A percentile compares a stretch with the other conserved stretches of the same genome.
These are phyloP conservation scores for Rhynchospora breviuscula DNA, from an alignment of 176 grass and related monocot species.

Conservation along the genomic window DNA sequence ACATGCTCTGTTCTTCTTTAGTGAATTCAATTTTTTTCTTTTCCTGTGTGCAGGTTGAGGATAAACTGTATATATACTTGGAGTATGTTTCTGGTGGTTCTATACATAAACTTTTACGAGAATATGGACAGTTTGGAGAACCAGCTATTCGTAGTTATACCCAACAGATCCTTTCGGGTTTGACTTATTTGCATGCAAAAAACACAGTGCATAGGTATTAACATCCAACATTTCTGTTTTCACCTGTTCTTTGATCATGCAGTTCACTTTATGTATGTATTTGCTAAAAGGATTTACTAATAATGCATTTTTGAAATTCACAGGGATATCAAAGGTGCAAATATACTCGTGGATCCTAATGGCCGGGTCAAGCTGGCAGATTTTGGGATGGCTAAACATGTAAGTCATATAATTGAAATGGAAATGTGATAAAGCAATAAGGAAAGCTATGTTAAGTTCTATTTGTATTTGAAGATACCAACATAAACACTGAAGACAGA, in stretches of 20 bases:
- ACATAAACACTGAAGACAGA: slow-evolving; percentile 3
- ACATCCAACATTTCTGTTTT: background rate
- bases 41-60: slow-evolving; percentile 52
- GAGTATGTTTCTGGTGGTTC: slow-evolving; percentile 99
- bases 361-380: slow-evolving; percentile 96
- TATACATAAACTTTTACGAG: slow-evolving; percentile 96
- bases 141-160: slow-evolving; percentile 94
- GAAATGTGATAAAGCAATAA: background rate
- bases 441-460: background rate
- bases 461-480: background rate
- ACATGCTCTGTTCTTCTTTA: slow-evolving; percentile 18
- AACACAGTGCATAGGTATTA: slow-evolving; percentile 92
- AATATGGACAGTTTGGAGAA: slow-evolving; percentile 92
- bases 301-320: slow-evolving; percentile 30
- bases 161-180: slow-evolving; percentile 93
- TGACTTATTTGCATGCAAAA: slow-evolving; percentile 93
- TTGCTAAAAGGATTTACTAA: slow-evolving; percentile 12
- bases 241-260: background rate
- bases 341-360: slow-evolving; percentile 97
- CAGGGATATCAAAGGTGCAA: slow-evolving; percentile 99
- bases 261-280: slow-evolving; percentile 4
- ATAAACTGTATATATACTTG: slow-evolving; percentile 97
- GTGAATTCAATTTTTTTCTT: slow-evolving; percentile 13
- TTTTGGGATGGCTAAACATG: slow-evolving; percentile 99
- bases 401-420: slow-evolving; percentile 35